Conservation (phyloP, 2,329 filamentous ascomycete genomes). For the Microcera coccophila region DNA sequence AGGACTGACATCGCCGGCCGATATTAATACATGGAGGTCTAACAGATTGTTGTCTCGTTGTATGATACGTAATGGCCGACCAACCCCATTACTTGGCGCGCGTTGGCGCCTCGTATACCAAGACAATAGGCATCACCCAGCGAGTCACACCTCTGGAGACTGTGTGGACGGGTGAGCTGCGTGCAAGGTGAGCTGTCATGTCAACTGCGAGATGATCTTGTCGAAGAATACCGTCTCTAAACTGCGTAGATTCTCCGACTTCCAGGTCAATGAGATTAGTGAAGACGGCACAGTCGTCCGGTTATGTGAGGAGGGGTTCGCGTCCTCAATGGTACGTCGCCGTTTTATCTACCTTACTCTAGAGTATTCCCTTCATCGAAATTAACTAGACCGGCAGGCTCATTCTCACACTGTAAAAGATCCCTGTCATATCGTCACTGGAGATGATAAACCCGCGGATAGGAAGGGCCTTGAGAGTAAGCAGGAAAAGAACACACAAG, state of each 20-base stretch:
- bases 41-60: constrained; percentile 6
- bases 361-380: too few species aligned
- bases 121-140: constrained; percentile 38
- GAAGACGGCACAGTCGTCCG: constrained; percentile 73
- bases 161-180: constrained; percentile 40
- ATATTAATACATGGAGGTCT: constrained; percentile 15
- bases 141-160: constrained; percentile 35
- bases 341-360: too few species aligned
- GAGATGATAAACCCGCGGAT: too few species aligned
- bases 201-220: constrained; percentile 8
- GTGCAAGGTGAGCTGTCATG: constrained; percentile 31
- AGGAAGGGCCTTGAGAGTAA: too few species aligned
- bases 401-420: too few species aligned
- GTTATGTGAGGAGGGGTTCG: constrained; percentile 53
- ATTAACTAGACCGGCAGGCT: too few species aligned
- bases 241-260: constrained; percentile 71
- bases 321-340: too few species aligned
- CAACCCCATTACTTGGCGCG: constrained; percentile 29
- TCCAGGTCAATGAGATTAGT: constrained; percentile 84
- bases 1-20: too few species aligned
- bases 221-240: constrained; percentile 12
- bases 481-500: constrained; percentile 12
- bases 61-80: constrained; percentile 28
- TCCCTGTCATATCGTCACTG: too few species aligned
- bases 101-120: constrained; percentile 31